phyloP scores from a whole-genome alignment of 495 filamentous ascomycete species.

The Penicillium paxilli region DNA sequence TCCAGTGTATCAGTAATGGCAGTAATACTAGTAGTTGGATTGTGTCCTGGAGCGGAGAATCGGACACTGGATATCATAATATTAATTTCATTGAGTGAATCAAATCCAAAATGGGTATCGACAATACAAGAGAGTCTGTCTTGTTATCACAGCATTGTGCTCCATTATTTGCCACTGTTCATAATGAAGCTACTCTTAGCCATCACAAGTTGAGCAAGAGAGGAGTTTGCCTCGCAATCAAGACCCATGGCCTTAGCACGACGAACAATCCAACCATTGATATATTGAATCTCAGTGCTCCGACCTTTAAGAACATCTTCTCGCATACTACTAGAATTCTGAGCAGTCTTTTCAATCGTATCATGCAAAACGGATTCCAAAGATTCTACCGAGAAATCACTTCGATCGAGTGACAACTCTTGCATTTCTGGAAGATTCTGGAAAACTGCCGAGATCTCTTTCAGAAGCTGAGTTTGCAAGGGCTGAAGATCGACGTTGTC shows the following conservation, averaged over 20 bases:
- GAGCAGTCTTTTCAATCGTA: slow-evolving; percentile 57
- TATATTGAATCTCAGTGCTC: slow-evolving; percentile 69
- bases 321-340: slow-evolving; percentile 73
- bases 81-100: too few relatives aligned
- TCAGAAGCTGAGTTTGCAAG: slow-evolving; percentile 50
- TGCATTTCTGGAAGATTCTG: slow-evolving; percentile 58
- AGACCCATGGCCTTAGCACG: slow-evolving; percentile 60
- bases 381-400: slow-evolving; percentile 45
- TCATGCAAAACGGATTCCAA: slow-evolving; percentile 49
- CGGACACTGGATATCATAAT: too few relatives aligned
- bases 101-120: too few relatives aligned
- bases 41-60: too few relatives aligned
- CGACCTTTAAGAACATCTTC: slow-evolving; percentile 65
- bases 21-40: too few relatives aligned
- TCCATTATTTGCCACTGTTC: not conserved
- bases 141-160: too few relatives aligned
- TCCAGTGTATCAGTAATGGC: too few relatives aligned
- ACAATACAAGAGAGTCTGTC: too few relatives aligned
- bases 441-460: slow-evolving; percentile 55
- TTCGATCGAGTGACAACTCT: slow-evolving; percentile 44
- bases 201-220: slow-evolving; percentile 53
- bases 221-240: slow-evolving; percentile 56
- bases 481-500: slow-evolving; percentile 45
- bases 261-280: slow-evolving; percentile 72
- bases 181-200: slow-evolving; percentile 36